Conservation (phyloP, 495 filamentous ascomycete species). For the Saxispiralis lemnorum region DNA sequence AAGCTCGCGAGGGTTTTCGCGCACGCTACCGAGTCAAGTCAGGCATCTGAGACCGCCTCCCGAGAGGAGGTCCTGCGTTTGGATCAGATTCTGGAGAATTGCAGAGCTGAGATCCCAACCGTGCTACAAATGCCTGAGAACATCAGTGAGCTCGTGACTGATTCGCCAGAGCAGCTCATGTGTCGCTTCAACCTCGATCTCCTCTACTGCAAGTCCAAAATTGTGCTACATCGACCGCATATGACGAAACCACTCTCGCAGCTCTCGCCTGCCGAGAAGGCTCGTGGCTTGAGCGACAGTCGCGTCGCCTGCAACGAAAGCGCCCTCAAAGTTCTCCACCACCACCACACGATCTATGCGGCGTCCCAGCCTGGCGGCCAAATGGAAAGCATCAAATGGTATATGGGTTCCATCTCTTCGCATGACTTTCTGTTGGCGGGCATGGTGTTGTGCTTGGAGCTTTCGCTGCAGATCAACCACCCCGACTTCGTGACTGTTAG, state of each 20-base stretch:
- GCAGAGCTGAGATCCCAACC: slow-evolving; percentile 22
- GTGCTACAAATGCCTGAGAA: slow-evolving; percentile 23
- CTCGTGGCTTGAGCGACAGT: slow-evolving; percentile 19
- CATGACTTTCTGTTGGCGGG: slow-evolving; percentile 35
- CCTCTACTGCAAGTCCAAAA: slow-evolving; percentile 27
- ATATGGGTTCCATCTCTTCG: slow-evolving; percentile 28
- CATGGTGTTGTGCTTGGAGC: slow-evolving; percentile 35
- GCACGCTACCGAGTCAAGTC: slow-evolving; percentile 28
- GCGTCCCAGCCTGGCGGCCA: slow-evolving; percentile 26
- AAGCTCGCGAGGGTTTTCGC: slow-evolving; percentile 27
- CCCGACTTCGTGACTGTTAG: not conserved
- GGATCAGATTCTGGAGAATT: slow-evolving; percentile 23
- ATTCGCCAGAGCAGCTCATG: slow-evolving; percentile 25
- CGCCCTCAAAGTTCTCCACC: slow-evolving; percentile 26
- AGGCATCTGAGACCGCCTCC: slow-evolving; percentile 20
- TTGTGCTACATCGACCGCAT: slow-evolving; percentile 29
- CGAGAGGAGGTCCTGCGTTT: slow-evolving; percentile 26
- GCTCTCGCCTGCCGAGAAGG: slow-evolving; percentile 6
- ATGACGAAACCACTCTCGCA: slow-evolving; percentile 13
- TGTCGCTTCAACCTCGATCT: slow-evolving; percentile 27
- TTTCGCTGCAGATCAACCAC: slow-evolving; percentile 13
- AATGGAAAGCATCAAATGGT: slow-evolving; percentile 30
- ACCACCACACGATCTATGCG: slow-evolving; percentile 23
- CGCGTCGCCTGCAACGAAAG: slow-evolving; percentile 28
- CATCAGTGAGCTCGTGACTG: slow-evolving; percentile 23